Evolutionary conservation across 2,329 filamentous ascomycete species (phyloP), one percentile per base, ranked within the genome.

Genomic region (Colletotrichum theobromicola): DNA sequence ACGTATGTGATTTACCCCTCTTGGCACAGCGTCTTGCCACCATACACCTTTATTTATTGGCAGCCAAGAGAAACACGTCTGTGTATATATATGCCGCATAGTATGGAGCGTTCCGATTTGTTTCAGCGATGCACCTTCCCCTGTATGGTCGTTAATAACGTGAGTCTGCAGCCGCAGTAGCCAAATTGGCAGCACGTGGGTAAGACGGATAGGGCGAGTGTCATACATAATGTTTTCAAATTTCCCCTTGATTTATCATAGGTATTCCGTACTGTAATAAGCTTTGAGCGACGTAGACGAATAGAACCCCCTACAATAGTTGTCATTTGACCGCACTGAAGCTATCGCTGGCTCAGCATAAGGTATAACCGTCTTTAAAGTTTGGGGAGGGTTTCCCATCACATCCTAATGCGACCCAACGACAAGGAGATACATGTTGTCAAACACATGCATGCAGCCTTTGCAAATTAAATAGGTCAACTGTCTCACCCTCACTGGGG

Each of bases 1-100:
- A 12, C 18, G 0, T 18, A 9, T 0, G 0, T 12, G 37, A 12
- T 46, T 8, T 0, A 12, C n/a, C 1, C 0, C 0, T 46, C 9
- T 46, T 12, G 9, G 18, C 18, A 21, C 42, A 21, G 18, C 5
- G n/a, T 46, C 18, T 13, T 46, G 10, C 5, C 0, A 10, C 5
- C 0, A 16, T 7, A 0, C 0, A 4, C 5, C n/a, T 46, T 46
- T 0, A 12, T 0, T 46, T 10, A 34, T 15, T 15, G 1, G 32
- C 12, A 13, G 12, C 32, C 1, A 12, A 5, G 12, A 5, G 12
- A 34, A 4, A 2, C 32, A 34, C 13, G 3, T n/a, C n/a, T 5
- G 4, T 4, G 13, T 34, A 13, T 42, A n/a, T 5, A 12, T 42
- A 1, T 12, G 5, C 1, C n/a, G n/a, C 9, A 1, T 6, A 0